These are phyloP conservation scores for Raddia guianensis DNA, from an alignment of 176 grass and related monocot genomes.

Conservation along the genomic window DNA sequence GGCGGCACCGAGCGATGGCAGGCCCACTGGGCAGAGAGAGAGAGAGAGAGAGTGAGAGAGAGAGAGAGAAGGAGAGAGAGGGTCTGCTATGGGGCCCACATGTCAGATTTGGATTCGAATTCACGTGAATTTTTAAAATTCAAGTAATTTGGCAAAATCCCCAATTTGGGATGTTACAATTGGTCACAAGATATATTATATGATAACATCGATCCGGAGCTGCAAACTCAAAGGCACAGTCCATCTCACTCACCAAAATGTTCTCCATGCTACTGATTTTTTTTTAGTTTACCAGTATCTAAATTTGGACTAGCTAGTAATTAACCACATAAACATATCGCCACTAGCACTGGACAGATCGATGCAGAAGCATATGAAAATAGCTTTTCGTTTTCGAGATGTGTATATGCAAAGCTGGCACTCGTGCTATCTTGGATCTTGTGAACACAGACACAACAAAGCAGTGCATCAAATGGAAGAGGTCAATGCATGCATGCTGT, in stretches of 20 bases:
- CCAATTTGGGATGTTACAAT: too few relatives aligned
- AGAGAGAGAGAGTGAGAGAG: too few relatives aligned
- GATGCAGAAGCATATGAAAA: neutral
- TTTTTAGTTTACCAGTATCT: neutral
- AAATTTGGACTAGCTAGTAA: neutral
- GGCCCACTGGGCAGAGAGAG: too few relatives aligned
- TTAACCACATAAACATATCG: neutral
- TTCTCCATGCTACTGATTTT: neutral
- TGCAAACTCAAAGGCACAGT: neutral
- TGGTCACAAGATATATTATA: conserved; percentile 7
- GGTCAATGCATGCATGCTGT: neutral
- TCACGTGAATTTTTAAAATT: too few relatives aligned
- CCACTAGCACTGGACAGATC: neutral
- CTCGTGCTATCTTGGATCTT: conserved; percentile 13
- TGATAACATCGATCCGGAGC: neutral
- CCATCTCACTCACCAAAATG: conserved; percentile 23
- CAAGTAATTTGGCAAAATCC: too few relatives aligned
- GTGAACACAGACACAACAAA: neutral
- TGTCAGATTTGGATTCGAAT: too few relatives aligned
- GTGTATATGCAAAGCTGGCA: neutral
- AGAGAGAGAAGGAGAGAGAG: too few relatives aligned
- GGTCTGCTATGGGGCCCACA: too few relatives aligned
- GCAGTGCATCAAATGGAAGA: neutral
- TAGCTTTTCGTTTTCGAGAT: neutral
- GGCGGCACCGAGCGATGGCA: too few relatives aligned